These are phyloP conservation scores for Hansenula lynferdii DNA, from an alignment of 1,139 yeast species.

Conservation along the genomic window DNA sequence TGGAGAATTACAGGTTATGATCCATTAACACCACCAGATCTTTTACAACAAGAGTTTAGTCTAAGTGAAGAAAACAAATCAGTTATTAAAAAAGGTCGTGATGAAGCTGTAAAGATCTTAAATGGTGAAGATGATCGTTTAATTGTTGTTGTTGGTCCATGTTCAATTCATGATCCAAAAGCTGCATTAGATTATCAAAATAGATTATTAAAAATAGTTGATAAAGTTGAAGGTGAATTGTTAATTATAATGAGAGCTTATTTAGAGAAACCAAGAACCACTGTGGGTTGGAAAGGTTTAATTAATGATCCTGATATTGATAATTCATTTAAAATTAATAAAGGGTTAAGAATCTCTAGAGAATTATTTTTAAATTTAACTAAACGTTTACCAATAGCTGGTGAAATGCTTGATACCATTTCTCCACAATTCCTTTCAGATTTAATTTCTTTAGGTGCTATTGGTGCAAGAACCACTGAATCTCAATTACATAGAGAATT, in stretches of 20 bases:
- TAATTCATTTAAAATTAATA: slow-evolving; percentile 89
- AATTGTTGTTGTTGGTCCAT: slow-evolving; percentile 87
- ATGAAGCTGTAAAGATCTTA: slow-evolving; percentile 64
- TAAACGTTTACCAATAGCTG: slow-evolving; percentile 81
- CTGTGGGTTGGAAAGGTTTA: slow-evolving; percentile 98
- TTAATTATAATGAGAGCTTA: slow-evolving; percentile 95
- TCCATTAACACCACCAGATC: slow-evolving; percentile 92
- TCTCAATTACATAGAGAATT: slow-evolving; percentile 95
- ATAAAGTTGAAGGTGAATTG: slow-evolving; percentile 67
- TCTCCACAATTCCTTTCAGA: slow-evolving; percentile 93
- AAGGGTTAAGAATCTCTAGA: slow-evolving; percentile 87
- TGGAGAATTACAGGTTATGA: slow-evolving; percentile 95
- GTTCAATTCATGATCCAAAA: slow-evolving; percentile 91
- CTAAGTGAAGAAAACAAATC: slow-evolving; percentile 54
- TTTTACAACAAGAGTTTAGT: slow-evolving; percentile 86
- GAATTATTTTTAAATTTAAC: slow-evolving; percentile 83
- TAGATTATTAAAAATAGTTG: slow-evolving; percentile 53
- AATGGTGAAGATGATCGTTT: slow-evolving; percentile 78
- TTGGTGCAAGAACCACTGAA: slow-evolving; percentile 97
- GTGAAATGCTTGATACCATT: slow-evolving; percentile 96
- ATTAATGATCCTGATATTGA: slow-evolving; percentile 97
- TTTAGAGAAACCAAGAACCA: slow-evolving; percentile 96
- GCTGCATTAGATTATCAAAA: slow-evolving; percentile 90
- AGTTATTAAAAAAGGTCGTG: slow-evolving; percentile 70
- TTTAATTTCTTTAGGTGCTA: slow-evolving; percentile 89